A percentile compares a stretch with the other conserved stretches of the same genome.
phyloP scores from a whole-genome alignment of 768 basidiomycete genomes.

The Crucibulum laeve region DNA sequence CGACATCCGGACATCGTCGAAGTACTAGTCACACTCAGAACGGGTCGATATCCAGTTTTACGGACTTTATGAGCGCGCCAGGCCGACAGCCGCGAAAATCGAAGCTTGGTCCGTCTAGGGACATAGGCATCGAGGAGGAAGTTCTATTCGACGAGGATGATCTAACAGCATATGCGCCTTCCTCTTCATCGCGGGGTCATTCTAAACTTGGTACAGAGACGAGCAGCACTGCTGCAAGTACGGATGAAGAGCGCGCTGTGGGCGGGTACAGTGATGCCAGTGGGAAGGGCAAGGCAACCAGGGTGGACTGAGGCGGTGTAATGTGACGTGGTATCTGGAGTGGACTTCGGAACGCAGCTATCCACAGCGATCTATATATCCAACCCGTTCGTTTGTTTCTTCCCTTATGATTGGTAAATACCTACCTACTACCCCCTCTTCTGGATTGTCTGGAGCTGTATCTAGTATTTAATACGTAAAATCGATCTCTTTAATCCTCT shows the following conservation, averaged over 20 bases:
- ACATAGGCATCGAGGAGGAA: constrained; percentile 40
- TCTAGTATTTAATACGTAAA: not conserved
- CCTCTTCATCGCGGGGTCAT: constrained; percentile 35
- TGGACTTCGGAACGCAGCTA: too few relatives aligned
- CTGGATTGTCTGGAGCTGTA: not conserved
- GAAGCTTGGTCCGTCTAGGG: constrained; percentile 18
- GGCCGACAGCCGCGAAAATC: constrained; percentile 25
- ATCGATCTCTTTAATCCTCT: constrained; percentile 3
- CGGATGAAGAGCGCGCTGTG: constrained; percentile 30
- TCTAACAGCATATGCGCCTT: constrained; percentile 31
- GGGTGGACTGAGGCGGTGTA: not conserved
- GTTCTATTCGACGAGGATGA: constrained; percentile 65
- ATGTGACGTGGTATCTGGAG: too few relatives aligned
- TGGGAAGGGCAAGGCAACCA: not conserved
- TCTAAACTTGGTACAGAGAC: constrained; percentile 41
- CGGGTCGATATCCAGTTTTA: constrained; percentile 47
- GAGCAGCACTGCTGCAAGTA: constrained; percentile 28
- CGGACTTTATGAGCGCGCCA: constrained; percentile 62
- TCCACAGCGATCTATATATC: too few relatives aligned
- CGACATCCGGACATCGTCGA: constrained; percentile 30
- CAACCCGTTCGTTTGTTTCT: too few relatives aligned
- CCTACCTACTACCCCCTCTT: not conserved
- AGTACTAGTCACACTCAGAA: constrained; percentile 17
- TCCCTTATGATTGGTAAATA: not conserved
- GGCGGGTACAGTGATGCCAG: not conserved